A percentile compares a stretch with the other conserved stretches of the same genome.
Conservation (phyloP, 768 basidiomycete genomes). For the Peribolospora kevripleyi region DNA sequence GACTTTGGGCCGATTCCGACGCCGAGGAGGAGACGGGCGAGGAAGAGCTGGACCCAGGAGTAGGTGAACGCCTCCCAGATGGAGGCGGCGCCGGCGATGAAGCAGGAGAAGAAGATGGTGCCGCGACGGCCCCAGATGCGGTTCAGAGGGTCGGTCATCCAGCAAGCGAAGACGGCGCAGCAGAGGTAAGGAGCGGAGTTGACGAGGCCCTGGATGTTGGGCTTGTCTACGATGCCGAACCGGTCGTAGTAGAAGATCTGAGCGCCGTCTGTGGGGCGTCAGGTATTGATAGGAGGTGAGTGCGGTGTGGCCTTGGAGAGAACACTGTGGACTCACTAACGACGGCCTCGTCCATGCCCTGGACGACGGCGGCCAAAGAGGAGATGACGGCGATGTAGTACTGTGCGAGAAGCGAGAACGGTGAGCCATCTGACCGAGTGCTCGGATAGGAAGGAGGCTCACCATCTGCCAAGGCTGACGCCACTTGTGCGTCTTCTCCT, state of each 20-base stretch:
- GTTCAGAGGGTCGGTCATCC: too few relatives aligned
- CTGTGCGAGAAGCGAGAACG: too few relatives aligned
- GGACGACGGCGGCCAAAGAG: constrained; percentile 9
- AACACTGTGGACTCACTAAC: neutral
- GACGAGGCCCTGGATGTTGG: constrained; percentile 8
- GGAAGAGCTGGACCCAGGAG: constrained; percentile 32
- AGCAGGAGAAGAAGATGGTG: constrained; percentile 28
- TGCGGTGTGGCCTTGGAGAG: neutral
- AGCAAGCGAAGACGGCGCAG: constrained; percentile 1
- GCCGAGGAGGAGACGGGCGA: constrained; percentile 34
- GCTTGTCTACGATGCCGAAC: neutral
- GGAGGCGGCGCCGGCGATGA: constrained; percentile 17
- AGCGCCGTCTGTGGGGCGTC: neutral
- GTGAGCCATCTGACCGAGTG: too few relatives aligned
- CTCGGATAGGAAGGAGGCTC: constrained; percentile 4
- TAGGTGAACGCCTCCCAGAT: constrained; percentile 24
- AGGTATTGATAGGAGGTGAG: too few relatives aligned
- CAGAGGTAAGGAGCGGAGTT: constrained; percentile 9
- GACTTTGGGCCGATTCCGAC: constrained; percentile 41
- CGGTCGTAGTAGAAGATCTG: constrained; percentile 7
- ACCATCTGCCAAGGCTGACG: constrained; percentile 14
- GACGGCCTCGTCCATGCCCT: constrained; percentile 10
- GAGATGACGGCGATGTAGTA: neutral
- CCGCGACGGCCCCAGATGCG: constrained; percentile 28
- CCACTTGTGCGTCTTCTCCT: constrained; percentile 18